Evolutionary conservation across 2,329 filamentous ascomycete genomes (phyloP), one percentile per base, ranked within the genome.

Genomic region (Nothopassalora personata): DNA sequence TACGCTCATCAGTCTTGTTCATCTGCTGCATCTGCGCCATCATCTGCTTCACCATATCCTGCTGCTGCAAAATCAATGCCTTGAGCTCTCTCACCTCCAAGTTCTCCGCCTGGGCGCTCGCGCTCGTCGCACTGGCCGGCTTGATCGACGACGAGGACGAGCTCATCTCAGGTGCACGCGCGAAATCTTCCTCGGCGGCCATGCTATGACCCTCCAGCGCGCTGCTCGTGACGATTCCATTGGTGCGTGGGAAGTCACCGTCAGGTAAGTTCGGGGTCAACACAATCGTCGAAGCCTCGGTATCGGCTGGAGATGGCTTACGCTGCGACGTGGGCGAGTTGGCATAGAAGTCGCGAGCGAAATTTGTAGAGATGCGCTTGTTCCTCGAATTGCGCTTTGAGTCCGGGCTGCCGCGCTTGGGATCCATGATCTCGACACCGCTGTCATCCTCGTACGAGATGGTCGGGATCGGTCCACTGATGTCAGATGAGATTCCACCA

Each of bases 271-370:
- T 60, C 3, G 60, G 61, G 11, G 60, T 60, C 11, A 61, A 34
- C 23, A 63, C 55, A 51, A 58, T 60, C 1, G 53, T 61, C 5
- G 57, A 65, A 19, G 50, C 54, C 50, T 62, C 61, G 2, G 52
- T 63, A 15, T 30, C 43, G 19, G 49, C 28, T 4, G 49, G 49
- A 3, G 49, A 51, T 15, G 34, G 1, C n/a, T 51, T 51, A 11
- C n/a, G 51, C 51, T 3, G 56, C 34, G 11, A 59, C n/a, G 31
- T 33, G 18, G 54, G 33, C 15, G 39, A 30, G 6, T 53, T 33
- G 7, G 62, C 60, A 30, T 68, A 69, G 54, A 64, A 69, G 13
- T 68, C 64, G 50, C 61, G 62, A 1, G 67, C 67, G 13, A 59
- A 53, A 18, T 31, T 47, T 1, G 67, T 68, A 1, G 66, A 60